Evolutionary conservation across 2,329 filamentous ascomycete genomes (phyloP), one percentile per base, ranked within the genome.

Genomic region (Fusarium fracticaudum): DNA sequence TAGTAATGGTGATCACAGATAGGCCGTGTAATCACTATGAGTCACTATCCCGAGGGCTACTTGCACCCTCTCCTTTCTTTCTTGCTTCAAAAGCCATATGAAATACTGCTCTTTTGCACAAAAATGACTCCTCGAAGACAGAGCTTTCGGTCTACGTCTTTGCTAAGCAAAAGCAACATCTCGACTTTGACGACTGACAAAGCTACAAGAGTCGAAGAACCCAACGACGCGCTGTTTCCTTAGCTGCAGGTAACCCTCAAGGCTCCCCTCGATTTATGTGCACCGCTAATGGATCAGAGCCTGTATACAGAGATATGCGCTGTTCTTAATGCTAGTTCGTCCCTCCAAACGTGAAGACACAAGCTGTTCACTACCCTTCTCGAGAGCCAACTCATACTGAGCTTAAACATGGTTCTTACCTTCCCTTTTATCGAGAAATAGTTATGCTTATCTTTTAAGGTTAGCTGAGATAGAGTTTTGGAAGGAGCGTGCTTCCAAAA

Each of bases 21-120:
- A 40, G 35, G 35, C 20, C 31, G 26, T 8, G 22, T 17, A 20
- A 24, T 35, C 40, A 43, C 45, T 33, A 22, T 35, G 29, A 22
- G 29, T 18, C 38, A 35, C 29, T 29, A 10, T 6, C 15, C 31
- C 12, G 14, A 24, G n/a, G 29, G 6, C 9, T 18, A 11, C 17
- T 17, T 2, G 24, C 11, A 35, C 26, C 2, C 47, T 43, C 22
- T 26, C 14, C 5, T 8, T 22, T 24, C 11, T 31, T 26, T 22
- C 11, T 31, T n/a, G 2, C 8, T 11, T 3, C 14, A 3, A 10
- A 17, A 38, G 3, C 8, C 8, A 24, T 10, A 26, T 24, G 5
- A 9, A 45, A 20, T 0, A 3, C 7, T 2, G 13, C 6, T 50
- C 0, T 3, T n/a, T 17, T 24, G 12, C 31, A 15, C 20, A 24